Evolutionary conservation across 768 basidiomycete genomes (phyloP), one percentile per base, ranked within the genome.

Genomic region (Holtermannia corniformis): DNA sequence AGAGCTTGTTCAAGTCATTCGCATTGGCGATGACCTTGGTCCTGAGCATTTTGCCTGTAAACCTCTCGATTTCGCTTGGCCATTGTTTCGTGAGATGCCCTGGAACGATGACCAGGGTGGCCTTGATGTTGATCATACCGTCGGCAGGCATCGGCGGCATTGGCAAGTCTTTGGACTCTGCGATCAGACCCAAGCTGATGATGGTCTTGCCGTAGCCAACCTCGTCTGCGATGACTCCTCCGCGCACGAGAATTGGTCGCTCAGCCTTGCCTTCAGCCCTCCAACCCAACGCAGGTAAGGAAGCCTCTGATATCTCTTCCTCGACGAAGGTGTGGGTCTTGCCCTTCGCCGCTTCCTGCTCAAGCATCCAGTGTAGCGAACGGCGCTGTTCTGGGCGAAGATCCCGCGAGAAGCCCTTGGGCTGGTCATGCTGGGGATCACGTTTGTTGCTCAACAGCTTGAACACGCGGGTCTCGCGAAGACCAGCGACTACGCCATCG

Each of bases 131-230:
- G 43, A 95, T 81, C 14, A 61, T 44, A 25, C 69, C 68, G 19
- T 24, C 12, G 3, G 65, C 60, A 4, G 56, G 52, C 11, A 70
- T 62, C 26, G 59, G 57, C 13, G 60, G 64, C 4, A 56, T 49
- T 10, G 59, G 50, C 1, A 61, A 32, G 55, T 77, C 75, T 48
- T 78, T 75, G 24, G 76, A 69, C 57, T 84, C 81, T 57, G 86
- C 84, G 57, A 95, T 84, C 54, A 96, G 78, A 19, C 85, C 91
- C 24, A 96, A 78, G 2, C 88, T 90, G 59, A 95, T 92, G 20
- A 90, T 91, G 0, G 92, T 96, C 75, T 96, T 96, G 16, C 92
- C 92, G 65, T 96, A 96, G 47, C 92, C 92, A 55, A 96, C 92
- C 74, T 92, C 85, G 63, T 96, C 92, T 12, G 91, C 91, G 43